These are phyloP conservation scores for Warburgia ugandensis DNA, from an alignment of 164 flowering plant species.

Conservation along the genomic window DNA sequence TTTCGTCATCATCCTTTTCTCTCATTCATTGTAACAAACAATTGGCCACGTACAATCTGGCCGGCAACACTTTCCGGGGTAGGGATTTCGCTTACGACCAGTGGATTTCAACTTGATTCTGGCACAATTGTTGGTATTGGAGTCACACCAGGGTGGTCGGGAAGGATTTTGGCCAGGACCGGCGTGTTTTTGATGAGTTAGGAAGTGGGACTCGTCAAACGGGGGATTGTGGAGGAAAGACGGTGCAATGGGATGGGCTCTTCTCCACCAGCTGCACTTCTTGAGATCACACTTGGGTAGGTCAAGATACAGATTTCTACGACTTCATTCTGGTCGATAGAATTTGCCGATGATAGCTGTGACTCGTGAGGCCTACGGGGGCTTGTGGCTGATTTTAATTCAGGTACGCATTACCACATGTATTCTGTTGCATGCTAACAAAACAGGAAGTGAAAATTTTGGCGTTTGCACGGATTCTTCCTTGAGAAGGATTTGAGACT, in stretches of 20 bases:
- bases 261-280: slow-evolving; percentile 64
- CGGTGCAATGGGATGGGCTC: slow-evolving; percentile 64
- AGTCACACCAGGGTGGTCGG: slow-evolving; percentile 62
- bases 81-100: slow-evolving; percentile 50
- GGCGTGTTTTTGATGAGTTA: slow-evolving; percentile 48
- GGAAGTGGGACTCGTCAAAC: slow-evolving; percentile 59
- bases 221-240: slow-evolving; percentile 69
- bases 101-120: slow-evolving; percentile 55
- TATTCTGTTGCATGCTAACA: no score
- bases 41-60: slow-evolving; percentile 75
- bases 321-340: slow-evolving; percentile 86
- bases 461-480: no score
- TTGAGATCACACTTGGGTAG: slow-evolving; percentile 66
- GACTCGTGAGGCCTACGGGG: slow-evolving; percentile 50
- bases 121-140: slow-evolving; percentile 34
- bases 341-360: slow-evolving; percentile 57
- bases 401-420: slow-evolving; percentile 6
- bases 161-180: slow-evolving; percentile 78
- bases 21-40: slow-evolving; percentile 54
- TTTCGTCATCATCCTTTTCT: background rate
- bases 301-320: slow-evolving; percentile 42
- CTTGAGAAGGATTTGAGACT: no score
- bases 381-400: slow-evolving; percentile 25
- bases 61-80: slow-evolving; percentile 69
- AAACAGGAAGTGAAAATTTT: no score